Evolutionary conservation across 179 eudicot species (phyloP).

Genomic region (Gypsophila paniculata): DNA sequence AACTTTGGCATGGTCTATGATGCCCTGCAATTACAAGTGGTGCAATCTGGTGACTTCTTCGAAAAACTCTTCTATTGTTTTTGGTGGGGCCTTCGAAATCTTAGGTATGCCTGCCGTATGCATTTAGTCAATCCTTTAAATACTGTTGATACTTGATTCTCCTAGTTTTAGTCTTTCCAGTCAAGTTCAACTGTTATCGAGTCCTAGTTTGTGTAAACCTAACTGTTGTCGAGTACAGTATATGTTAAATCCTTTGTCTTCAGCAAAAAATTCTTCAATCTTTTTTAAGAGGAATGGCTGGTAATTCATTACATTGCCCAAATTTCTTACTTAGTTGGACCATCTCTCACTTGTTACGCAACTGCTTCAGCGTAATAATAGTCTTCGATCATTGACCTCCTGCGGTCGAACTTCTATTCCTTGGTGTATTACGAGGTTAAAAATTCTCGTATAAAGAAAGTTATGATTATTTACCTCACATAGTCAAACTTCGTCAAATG

Average conservation of each 20-base stretch:
- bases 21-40: slow-evolving; percentile 33
- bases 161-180: background rate
- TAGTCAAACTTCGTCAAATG: no score
- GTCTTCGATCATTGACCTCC: background rate
- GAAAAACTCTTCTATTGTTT: slow-evolving; percentile 39
- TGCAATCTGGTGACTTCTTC: slow-evolving; percentile 31
- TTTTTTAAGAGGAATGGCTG: background rate
- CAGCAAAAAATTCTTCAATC: background rate
- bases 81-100: slow-evolving; percentile 55
- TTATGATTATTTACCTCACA: no score
- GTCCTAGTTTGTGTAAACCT: no score
- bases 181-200: no score
- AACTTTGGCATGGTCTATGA: slow-evolving; percentile 42
- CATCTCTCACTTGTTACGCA: background rate
- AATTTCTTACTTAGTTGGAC: no score
- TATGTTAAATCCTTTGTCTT: background rate
- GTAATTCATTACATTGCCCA: no score
- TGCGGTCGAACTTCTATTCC: background rate
- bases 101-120: slow-evolving; percentile 62
- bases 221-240: background rate
- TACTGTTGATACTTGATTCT: background rate
- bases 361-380: background rate
- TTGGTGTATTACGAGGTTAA: background rate
- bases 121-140: background rate
- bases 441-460: no score